These are phyloP conservation scores for Vinca minor DNA, from an alignment of 257 asterid genomes.

Conservation along the genomic window DNA sequence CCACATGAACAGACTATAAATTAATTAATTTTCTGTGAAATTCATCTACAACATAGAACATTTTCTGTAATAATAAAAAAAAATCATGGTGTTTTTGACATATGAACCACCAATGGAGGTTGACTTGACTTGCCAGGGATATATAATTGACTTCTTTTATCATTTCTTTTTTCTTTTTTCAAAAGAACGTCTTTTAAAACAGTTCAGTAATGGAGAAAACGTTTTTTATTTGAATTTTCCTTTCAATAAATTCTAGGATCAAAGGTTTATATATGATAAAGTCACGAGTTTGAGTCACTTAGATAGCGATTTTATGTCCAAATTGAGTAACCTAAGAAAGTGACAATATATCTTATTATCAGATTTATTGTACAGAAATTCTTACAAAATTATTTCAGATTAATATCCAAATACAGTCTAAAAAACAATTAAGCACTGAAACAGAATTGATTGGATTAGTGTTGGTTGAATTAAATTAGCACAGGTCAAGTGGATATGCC, in stretches of 20 bases:
- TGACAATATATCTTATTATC: no score
- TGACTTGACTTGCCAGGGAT: no score
- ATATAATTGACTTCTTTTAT: no score
- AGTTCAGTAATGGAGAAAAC: neutral
- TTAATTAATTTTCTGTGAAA: neutral
- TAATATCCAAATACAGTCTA: no score
- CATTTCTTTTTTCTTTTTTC: neutral
- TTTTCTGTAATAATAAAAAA: neutral
- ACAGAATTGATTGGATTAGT: neutral
- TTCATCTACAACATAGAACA: neutral
- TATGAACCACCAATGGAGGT: neutral
- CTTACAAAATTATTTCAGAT: no score
- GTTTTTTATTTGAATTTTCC: no score
- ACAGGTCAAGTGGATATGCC: constrained; percentile 4
- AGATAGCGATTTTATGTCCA: no score
- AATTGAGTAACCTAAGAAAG: no score
- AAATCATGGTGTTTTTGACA: neutral
- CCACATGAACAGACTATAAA: neutral
- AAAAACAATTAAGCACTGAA: no score
- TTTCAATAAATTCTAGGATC: no score
- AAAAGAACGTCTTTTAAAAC: neutral
- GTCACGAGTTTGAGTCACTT: neutral
- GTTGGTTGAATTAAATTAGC: neutral
- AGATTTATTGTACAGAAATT: no score
- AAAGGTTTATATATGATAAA: no score